phyloP scores from a whole-genome alignment of 1,284 basidiomycete species.

The Papiliotrema fonsecae region DNA sequence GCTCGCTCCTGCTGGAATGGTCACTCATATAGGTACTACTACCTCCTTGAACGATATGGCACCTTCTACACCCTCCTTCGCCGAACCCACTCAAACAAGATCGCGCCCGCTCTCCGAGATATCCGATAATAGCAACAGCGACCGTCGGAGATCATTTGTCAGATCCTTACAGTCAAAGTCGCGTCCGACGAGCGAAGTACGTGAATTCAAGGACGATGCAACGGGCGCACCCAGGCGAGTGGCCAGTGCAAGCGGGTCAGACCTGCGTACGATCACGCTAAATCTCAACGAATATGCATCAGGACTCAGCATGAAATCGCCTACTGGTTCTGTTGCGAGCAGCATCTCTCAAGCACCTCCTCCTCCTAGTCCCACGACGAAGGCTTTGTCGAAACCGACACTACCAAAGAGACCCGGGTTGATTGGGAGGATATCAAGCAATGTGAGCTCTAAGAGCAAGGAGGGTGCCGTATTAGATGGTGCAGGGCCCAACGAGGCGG shows the following conservation, averaged over 20 bases:
- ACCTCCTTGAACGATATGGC: neutral
- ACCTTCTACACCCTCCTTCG: neutral
- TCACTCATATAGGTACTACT: neutral
- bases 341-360: slow-evolving; percentile 2
- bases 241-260: neutral
- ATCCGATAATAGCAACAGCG: slow-evolving; percentile 21
- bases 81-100: neutral
- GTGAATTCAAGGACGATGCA: slow-evolving; percentile 17
- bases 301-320: neutral
- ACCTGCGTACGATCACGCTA: slow-evolving; percentile 38
- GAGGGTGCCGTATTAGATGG: too few species aligned
- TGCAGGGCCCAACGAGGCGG: too few species aligned
- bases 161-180: slow-evolving; percentile 13
- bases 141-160: slow-evolving; percentile 14
- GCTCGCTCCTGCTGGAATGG: neutral
- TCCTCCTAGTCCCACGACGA: slow-evolving; percentile 9
- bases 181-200: slow-evolving; percentile 27
- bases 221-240: neutral
- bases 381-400: neutral
- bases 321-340: neutral
- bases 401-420: slow-evolving; percentile 6
- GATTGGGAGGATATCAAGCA: slow-evolving; percentile 3
- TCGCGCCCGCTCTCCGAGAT: slow-evolving; percentile 30
- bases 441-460: slow-evolving; percentile 2
- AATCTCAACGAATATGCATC: slow-evolving; percentile 40